Conservation (phyloP, 2,329 filamentous ascomycete species). For the Teratosphaeriaceae sp. region DNA sequence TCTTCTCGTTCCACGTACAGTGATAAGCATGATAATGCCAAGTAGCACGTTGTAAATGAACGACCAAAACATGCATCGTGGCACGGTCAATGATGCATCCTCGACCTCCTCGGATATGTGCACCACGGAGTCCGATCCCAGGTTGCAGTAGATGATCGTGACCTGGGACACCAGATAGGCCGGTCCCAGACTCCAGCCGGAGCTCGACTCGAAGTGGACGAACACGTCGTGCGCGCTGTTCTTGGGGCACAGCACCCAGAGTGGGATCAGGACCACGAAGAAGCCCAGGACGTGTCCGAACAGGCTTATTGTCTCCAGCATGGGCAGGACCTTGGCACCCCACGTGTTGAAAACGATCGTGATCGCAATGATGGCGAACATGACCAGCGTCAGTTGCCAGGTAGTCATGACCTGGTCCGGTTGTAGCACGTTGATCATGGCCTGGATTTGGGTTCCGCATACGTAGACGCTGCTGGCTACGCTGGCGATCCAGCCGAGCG, state of each 20-base stretch:
- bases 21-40: conserved; percentile 17
- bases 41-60: conserved; percentile 14
- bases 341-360: conserved; percentile 25
- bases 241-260: conserved; percentile 25
- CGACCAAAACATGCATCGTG: conserved; percentile 18
- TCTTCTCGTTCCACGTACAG: no score
- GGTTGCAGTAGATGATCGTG: conserved; percentile 18
- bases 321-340: conserved; percentile 26
- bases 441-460: conserved; percentile 31
- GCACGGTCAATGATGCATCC: conserved; percentile 20
- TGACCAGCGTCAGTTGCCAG: conserved; percentile 26
- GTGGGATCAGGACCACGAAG: conserved; percentile 24
- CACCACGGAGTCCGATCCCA: conserved; percentile 24
- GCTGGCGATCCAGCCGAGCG: conserved; percentile 31
- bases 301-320: conserved; percentile 25
- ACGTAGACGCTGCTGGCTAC: conserved; percentile 30
- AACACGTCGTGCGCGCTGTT: conserved; percentile 27
- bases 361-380: conserved; percentile 31
- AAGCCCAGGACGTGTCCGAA: conserved; percentile 25
- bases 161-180: conserved; percentile 25
- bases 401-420: conserved; percentile 21
- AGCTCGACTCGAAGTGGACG: conserved; percentile 18
- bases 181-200: conserved; percentile 25
- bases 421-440: conserved; percentile 30
- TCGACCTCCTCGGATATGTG: conserved; percentile 29